Base-by-base conservation (phyloP, 805 yeast species). In the Nakazawaea holstii region DNA sequence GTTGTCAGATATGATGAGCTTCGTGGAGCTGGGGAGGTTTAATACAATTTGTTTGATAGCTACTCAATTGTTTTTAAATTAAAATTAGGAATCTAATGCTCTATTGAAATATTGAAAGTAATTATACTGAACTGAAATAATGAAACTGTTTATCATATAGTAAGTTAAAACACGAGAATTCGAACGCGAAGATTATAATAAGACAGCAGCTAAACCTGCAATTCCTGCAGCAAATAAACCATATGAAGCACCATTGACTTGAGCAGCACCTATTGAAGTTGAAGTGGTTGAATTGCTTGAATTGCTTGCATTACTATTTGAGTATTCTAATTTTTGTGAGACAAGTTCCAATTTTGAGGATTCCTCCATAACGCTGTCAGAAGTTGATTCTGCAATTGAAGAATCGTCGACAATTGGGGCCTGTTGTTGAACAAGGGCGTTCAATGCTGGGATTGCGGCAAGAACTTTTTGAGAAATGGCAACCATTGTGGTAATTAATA, bases 301-400 rank as follows among this genome's bases (percentile, higher is more conserved):
- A 10, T 41, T 43, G 31, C 29, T 39, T 35, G 41, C 24, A 39
- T 54, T 54, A 38, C 49, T 27, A 3, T 20, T 20, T 38, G 30
- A 9, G 5, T 13, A n/a, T n/a, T n/a, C n/a, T n/a, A n/a, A n/a
- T 11, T 27, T 13, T 38, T 39, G n/a, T 39, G 35, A 11, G 13
- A 11, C 9, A 4, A 13, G 29, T 11, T 29, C 11, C 28, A n/a
- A n/a, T 3, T 33, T 33, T 15, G 17, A n/a, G 4, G 15, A 8
- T 31, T 36, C 37, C 20, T 31, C 36, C 31, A 32, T 8, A 41
- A 39, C 43, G 14, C 58, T 49, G 40, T 59, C 59, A 42, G 78
- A 75, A 53, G 76, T 74, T 14, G 82, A 77, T 59, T 84, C 79
- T 14, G 84, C 83, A 58, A 78, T 69, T 52, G 69, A 72, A 35